Conservation (phyloP, 352 stramenopile species). For the Phytopythium cucurbitacearum region DNA sequence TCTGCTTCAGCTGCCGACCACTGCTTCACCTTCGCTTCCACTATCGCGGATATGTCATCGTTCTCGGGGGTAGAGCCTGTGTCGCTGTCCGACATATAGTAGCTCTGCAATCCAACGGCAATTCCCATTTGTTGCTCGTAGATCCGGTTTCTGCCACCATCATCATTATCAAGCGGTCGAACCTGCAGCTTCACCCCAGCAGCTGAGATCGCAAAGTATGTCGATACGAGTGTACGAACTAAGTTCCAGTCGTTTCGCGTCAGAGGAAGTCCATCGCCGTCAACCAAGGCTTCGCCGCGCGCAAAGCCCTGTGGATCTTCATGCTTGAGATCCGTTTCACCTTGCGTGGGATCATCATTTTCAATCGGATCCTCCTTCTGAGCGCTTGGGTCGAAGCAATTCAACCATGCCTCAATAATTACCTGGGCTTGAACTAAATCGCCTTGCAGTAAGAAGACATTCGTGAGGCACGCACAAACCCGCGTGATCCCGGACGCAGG, state of each 20-base stretch:
- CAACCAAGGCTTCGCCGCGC: constrained; percentile 62
- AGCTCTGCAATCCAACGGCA: constrained; percentile 32
- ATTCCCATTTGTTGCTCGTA: constrained; percentile 74
- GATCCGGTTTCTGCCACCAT: constrained; percentile 20
- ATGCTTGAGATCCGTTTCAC: constrained; percentile 21
- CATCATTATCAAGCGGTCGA: constrained; percentile 27
- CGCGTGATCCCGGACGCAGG: constrained; percentile 77
- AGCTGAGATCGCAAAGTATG: constrained; percentile 70
- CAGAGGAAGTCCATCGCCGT: constrained; percentile 73
- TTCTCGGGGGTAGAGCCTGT: constrained; percentile 1
- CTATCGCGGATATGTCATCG: neutral
- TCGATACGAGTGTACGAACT: constrained; percentile 71
- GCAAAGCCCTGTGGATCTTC: constrained; percentile 33
- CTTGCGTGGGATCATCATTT: constrained; percentile 20
- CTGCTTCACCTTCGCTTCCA: constrained; percentile 1
- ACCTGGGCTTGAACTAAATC: constrained; percentile 46
- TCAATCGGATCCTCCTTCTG: constrained; percentile 38
- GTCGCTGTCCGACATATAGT: constrained; percentile 20
- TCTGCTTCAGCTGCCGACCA: constrained; percentile 53
- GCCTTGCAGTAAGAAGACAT: constrained; percentile 70
- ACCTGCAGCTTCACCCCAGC: constrained; percentile 46
- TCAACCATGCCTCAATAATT: constrained; percentile 60
- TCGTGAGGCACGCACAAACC: constrained; percentile 70
- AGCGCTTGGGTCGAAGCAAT: constrained; percentile 72
- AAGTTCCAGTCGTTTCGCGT: constrained; percentile 81